Evolutionary conservation across 2,329 filamentous ascomycete species (phyloP).

Genomic region (Diaporthe sp.): DNA sequence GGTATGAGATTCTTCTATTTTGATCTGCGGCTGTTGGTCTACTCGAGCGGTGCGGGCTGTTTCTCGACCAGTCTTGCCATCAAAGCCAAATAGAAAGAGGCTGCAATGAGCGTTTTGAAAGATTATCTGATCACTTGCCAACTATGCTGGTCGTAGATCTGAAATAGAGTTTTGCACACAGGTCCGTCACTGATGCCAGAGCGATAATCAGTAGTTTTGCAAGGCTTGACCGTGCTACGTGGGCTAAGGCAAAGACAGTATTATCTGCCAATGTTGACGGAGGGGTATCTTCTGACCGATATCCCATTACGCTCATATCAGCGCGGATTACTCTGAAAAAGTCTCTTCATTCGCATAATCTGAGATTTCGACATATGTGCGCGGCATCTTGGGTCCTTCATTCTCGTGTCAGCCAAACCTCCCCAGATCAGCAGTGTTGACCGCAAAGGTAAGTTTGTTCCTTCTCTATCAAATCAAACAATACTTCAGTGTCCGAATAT

Average conservation of each 20-base stretch:
- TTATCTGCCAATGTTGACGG: neutral
- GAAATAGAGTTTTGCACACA: neutral
- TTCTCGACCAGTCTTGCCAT: neutral
- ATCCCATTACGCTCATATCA: neutral
- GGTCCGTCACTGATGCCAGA: neutral
- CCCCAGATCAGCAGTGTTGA: neutral
- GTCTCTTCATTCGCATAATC: neutral
- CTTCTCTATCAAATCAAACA: neutral
- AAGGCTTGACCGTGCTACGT: neutral
- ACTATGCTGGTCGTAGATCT: neutral
- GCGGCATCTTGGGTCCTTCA: neutral
- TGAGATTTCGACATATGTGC: neutral
- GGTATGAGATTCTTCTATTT: neutral
- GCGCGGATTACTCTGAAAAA: no score
- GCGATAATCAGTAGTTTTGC: neutral
- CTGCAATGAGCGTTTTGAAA: neutral
- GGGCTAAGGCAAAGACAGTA: neutral
- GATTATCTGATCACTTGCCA: neutral
- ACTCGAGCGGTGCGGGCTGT: neutral
- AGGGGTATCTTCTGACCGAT: neutral
- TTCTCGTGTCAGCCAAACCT: neutral
- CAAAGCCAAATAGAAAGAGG: neutral
- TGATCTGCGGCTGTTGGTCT: no score
- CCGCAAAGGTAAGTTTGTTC: neutral
- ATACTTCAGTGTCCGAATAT: neutral